Percentiles rank a stretch among this genome's conserved stretches.
Evolutionary conservation across 768 basidiomycete species (phyloP).

Genomic region (Lyophyllum decastes): DNA sequence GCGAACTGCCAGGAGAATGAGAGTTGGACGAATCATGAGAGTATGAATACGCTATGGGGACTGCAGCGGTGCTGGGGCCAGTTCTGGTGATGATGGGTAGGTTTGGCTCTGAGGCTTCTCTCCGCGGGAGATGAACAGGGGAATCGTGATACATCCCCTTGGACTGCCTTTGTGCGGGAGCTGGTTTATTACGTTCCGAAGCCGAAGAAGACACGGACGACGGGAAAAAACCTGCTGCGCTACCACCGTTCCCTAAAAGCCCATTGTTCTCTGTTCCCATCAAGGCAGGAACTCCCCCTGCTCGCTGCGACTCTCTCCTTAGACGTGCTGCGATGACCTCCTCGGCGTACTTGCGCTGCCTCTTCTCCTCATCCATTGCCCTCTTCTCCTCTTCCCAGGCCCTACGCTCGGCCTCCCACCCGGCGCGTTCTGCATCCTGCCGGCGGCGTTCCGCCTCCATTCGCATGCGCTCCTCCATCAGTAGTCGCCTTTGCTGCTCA

Average conservation of each 20-base stretch:
- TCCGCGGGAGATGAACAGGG: constrained; percentile 35
- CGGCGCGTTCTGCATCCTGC: constrained; percentile 46
- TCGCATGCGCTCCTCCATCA: constrained; percentile 46
- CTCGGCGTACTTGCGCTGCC: constrained; percentile 53
- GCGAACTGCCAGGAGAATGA: constrained; percentile 52
- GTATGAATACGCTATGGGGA: constrained; percentile 34
- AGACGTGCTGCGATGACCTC: constrained; percentile 61
- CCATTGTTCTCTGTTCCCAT: constrained; percentile 23
- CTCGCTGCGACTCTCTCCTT: constrained; percentile 59
- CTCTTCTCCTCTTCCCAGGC: constrained; percentile 48
- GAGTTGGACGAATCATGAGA: constrained; percentile 10
- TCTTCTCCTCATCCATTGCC: constrained; percentile 55
- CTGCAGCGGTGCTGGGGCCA: constrained; percentile 23
- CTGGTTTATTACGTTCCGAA: constrained; percentile 42
- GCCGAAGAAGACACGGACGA: constrained; percentile 41
- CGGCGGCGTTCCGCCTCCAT: constrained; percentile 44
- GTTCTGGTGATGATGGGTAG: constrained; percentile 29
- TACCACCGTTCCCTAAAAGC: constrained; percentile 17
- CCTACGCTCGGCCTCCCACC: constrained; percentile 53
- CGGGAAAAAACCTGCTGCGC: constrained; percentile 31
- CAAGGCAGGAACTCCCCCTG: constrained; percentile 38
- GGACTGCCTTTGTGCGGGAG: constrained; percentile 38
- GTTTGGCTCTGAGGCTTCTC: constrained; percentile 47
- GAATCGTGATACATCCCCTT: constrained; percentile 34
- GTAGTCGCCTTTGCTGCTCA: constrained; percentile 55